Evolutionary conservation across 2,329 filamentous ascomycete genomes (phyloP), one percentile per base, ranked within the genome.

Genomic region (Cercospora janseana): DNA sequence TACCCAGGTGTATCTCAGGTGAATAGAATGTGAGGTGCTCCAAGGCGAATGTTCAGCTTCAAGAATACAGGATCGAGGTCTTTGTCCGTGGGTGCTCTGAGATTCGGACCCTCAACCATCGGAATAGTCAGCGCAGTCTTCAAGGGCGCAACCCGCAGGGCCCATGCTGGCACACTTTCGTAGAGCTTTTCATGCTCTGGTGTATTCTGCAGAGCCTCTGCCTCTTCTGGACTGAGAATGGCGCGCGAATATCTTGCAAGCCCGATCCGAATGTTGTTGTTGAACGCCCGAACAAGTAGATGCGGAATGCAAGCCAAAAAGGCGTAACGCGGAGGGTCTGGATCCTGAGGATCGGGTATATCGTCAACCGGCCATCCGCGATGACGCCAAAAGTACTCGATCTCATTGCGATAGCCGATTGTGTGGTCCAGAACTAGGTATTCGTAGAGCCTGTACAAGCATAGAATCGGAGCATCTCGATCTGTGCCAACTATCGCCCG

Each of bases 381-480:
- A 6, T 37, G 38, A n/a, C 26, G 46, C 46, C 38, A 49, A 16
- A 49, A 49, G 38, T 49, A 44, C 23, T 49, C 46, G 10, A 49
- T 35, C 38, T 49, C 46, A 16, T 49, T 35, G 23, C 46, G 46
- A 26, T 49, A 49, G 28, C 37, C 46, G 3, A 44, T 43, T 8
- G 37, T 44, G 21, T 49, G 12, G 46, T 49, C 46, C 18, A 49
- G 46, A 16, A 49, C 38, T 5, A 49, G 40, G 12, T 20, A 16
- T 31, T 50, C 47, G 15, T 50, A 45, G 4, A 50, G 18, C 13
- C 47, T 26, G 29, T 45, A 50, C 9, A 50, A 28, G 24, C 26
- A 32, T 16, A 20, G 18, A 6, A 45, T 13, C 8, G 47, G 31
- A 24, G 40, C 23, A 32, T 51, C 47, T 15, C 31, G 4, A 1